These are phyloP conservation scores for Herpotrichia juniperi DNA, from an alignment of 2,329 filamentous ascomycete genomes.

Conservation along the genomic window DNA sequence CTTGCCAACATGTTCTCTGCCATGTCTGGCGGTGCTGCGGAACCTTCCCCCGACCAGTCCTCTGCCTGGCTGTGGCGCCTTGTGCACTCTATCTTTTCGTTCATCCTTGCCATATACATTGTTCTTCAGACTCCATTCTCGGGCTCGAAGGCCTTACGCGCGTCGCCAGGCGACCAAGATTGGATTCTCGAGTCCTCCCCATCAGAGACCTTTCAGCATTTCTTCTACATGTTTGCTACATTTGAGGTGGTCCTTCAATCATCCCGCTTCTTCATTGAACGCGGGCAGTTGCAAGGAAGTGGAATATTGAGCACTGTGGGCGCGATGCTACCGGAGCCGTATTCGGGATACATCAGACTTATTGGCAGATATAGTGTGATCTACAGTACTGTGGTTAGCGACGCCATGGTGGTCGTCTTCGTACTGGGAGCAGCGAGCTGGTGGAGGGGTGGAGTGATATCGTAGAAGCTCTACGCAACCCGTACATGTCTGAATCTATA, in stretches of 20 bases:
- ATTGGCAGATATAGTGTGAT: conserved; percentile 72
- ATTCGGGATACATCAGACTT: conserved; percentile 66
- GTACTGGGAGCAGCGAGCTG: conserved; percentile 67
- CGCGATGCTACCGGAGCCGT: conserved; percentile 69
- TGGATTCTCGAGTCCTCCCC: conserved; percentile 41
- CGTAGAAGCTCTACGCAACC: neutral
- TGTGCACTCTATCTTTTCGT: conserved; percentile 73
- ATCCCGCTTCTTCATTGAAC: conserved; percentile 73
- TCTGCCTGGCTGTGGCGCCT: conserved; percentile 70
- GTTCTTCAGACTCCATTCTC: conserved; percentile 71
- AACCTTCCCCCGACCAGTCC: conserved; percentile 47
- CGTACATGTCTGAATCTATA: no score
- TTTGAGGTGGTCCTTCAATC: conserved; percentile 76
- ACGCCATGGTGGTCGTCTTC: conserved; percentile 79
- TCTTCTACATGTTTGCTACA: conserved; percentile 84
- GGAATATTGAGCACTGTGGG: conserved; percentile 69
- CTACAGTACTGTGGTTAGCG: conserved; percentile 71
- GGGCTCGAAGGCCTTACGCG: conserved; percentile 67
- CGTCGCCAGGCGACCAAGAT: conserved; percentile 27
- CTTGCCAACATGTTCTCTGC: conserved; percentile 52
- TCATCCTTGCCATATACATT: conserved; percentile 74
- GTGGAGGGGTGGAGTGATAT: conserved; percentile 49
- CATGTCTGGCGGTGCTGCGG: conserved; percentile 50
- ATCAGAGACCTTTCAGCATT: conserved; percentile 55
- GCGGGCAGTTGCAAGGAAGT: conserved; percentile 60